phyloP scores from a whole-genome alignment of 306 rosid species.

The Medicago arabica region DNA sequence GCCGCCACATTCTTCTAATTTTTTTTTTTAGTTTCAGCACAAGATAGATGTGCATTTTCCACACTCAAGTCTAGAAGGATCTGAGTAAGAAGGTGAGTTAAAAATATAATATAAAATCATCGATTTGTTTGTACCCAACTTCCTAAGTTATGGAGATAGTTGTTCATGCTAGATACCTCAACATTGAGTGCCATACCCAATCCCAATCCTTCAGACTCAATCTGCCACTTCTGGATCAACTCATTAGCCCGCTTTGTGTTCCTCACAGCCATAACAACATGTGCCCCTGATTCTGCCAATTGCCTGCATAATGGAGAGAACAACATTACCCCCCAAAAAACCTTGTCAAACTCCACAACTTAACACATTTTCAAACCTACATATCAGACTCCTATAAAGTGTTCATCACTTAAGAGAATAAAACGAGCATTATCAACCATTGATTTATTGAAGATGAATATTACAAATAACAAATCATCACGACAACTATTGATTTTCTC shows the following conservation, averaged over 20 bases:
- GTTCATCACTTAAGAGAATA: background rate
- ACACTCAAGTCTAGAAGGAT: background rate
- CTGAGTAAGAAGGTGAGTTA: background rate
- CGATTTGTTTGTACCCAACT: background rate
- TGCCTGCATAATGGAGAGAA: slow-evolving; percentile 66
- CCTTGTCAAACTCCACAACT: slow-evolving; percentile 2
- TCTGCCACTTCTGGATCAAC: slow-evolving; percentile 91
- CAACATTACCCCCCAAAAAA: background rate
- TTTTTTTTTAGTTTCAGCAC: background rate
- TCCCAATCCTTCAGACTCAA: slow-evolving; percentile 78
- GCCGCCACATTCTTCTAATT: background rate
- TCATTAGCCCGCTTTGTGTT: slow-evolving; percentile 78
- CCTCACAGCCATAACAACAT: slow-evolving; percentile 99
- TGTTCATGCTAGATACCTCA: slow-evolving; percentile 61
- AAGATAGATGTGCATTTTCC: background rate
- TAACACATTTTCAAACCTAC: background rate
- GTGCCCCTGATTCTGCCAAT: slow-evolving; percentile 93
- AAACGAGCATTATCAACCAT: too few relatives aligned
- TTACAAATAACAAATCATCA: background rate
- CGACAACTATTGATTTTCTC: background rate
- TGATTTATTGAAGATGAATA: background rate
- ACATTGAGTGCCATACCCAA: slow-evolving; percentile 86
- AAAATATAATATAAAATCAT: background rate
- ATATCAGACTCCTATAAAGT: background rate
- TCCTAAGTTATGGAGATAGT: background rate